phyloP scores from a whole-genome alignment of 192 early-diverging fungal genomes.

The Phycomyces blakesleeanus region DNA sequence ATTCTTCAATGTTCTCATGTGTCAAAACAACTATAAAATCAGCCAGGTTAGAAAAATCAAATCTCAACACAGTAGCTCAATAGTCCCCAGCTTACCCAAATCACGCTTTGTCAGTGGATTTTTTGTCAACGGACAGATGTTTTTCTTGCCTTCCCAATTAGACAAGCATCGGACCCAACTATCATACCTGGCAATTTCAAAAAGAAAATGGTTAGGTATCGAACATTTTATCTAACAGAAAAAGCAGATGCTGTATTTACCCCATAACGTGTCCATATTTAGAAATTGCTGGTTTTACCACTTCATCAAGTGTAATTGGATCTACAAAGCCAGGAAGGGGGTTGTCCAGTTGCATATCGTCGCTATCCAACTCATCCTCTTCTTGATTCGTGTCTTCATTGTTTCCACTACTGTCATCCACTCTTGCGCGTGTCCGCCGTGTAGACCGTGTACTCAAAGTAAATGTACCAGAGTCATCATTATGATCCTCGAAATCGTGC shows the following conservation, averaged over 20 bases:
- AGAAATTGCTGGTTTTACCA: constrained; percentile 90
- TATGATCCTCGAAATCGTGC: constrained; percentile 57
- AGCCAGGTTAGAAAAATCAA: not conserved
- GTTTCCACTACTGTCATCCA: constrained; percentile 24
- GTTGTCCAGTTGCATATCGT: constrained; percentile 57
- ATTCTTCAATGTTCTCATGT: constrained; percentile 78
- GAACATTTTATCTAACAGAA: not conserved
- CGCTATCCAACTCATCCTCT: constrained; percentile 42
- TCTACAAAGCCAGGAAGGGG: constrained; percentile 90
- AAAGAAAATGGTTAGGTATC: constrained; percentile 9
- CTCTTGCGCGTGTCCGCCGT: constrained; percentile 46
- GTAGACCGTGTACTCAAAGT: constrained; percentile 58
- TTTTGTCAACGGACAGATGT: constrained; percentile 93
- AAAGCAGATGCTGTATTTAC: constrained; percentile 34
- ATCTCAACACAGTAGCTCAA: not conserved
- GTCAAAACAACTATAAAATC: constrained; percentile 57
- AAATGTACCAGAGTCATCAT: constrained; percentile 68
- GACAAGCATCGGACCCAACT: constrained; percentile 86
- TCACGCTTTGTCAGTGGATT: constrained; percentile 90
- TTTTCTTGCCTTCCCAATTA: constrained; percentile 72
- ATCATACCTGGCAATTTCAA: constrained; percentile 45
- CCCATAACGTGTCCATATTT: constrained; percentile 92
- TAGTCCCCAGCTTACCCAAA: constrained; percentile 60
- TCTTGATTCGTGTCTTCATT: constrained; percentile 11
- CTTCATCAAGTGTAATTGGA: constrained; percentile 89